phyloP scores from a whole-genome alignment of 1,284 basidiomycete genomes.

The Cutaneotrichosporon dermatis region DNA sequence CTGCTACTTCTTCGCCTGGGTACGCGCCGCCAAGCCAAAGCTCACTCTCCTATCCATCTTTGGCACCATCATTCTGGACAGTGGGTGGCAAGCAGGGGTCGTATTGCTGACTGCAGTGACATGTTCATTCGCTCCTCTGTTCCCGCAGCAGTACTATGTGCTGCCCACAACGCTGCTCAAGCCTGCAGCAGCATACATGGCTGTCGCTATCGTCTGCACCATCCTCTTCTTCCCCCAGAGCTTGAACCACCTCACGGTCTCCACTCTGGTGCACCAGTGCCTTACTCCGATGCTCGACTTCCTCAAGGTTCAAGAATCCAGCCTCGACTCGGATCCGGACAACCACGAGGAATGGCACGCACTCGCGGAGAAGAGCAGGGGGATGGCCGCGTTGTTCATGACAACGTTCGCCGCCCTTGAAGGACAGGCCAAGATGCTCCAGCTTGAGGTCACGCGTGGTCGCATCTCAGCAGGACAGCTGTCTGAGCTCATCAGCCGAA shows the following conservation, averaged over 20 bases:
- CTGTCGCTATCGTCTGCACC: slow-evolving; percentile 57
- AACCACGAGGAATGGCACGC: slow-evolving; percentile 34
- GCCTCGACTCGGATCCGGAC: slow-evolving; percentile 30
- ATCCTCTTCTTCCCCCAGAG: slow-evolving; percentile 69
- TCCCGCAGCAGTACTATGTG: slow-evolving; percentile 63
- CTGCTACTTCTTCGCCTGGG: slow-evolving; percentile 57
- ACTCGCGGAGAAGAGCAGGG: slow-evolving; percentile 23
- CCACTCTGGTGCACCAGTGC: slow-evolving; percentile 31
- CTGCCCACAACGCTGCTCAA: slow-evolving; percentile 56
- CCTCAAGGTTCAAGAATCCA: slow-evolving; percentile 40
- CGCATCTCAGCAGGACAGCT: slow-evolving; percentile 49
- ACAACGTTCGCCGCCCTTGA: slow-evolving; percentile 28
- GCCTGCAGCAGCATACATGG: slow-evolving; percentile 60
- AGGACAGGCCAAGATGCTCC: slow-evolving; percentile 39
- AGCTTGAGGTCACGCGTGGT: slow-evolving; percentile 51
- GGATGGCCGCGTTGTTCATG: slow-evolving; percentile 26
- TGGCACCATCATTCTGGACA: slow-evolving; percentile 47
- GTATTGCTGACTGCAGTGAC: slow-evolving; percentile 52
- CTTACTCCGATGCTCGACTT: slow-evolving; percentile 37
- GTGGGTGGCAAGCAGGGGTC: slow-evolving; percentile 22
- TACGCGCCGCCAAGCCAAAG: slow-evolving; percentile 62
- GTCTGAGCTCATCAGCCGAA: slow-evolving; percentile 32
- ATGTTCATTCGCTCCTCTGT: slow-evolving; percentile 55
- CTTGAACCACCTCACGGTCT: slow-evolving; percentile 55
- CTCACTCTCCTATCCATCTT: slow-evolving; percentile 59